These are phyloP conservation scores for Rhodotorula graminis DNA, from an alignment of 768 basidiomycete species.

Conservation along the genomic window DNA sequence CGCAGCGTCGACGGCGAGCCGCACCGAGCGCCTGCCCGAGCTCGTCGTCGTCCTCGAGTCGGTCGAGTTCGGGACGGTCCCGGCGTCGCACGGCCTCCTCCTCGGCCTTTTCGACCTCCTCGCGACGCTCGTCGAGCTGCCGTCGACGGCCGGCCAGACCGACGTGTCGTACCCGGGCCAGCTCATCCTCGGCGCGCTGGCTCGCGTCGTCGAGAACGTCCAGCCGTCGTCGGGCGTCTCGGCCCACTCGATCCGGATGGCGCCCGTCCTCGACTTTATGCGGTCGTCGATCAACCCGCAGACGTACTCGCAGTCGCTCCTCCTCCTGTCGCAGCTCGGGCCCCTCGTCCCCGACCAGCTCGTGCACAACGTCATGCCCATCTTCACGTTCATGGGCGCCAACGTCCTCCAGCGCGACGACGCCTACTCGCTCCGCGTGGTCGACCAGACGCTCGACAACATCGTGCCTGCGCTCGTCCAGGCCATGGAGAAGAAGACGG, in stretches of 20 bases:
- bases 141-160: slow-evolving; percentile 16
- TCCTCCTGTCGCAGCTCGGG: slow-evolving; percentile 78
- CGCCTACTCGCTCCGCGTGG: slow-evolving; percentile 86
- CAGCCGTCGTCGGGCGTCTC: slow-evolving; percentile 21
- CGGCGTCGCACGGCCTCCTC: slow-evolving; percentile 28
- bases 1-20: not conserved
- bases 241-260: slow-evolving; percentile 30
- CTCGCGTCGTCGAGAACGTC: slow-evolving; percentile 28
- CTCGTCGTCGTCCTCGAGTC: slow-evolving; percentile 36
- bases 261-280: slow-evolving; percentile 40
- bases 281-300: slow-evolving; percentile 76
- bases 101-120: slow-evolving; percentile 36
- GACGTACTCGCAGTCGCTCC: slow-evolving; percentile 84
- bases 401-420: slow-evolving; percentile 96
- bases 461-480: slow-evolving; percentile 90
- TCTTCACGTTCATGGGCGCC: slow-evolving; percentile 99
- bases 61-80: slow-evolving; percentile 24
- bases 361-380: slow-evolving; percentile 90
- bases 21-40: slow-evolving; percentile 34
- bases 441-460: slow-evolving; percentile 88
- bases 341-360: slow-evolving; percentile 83
- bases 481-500: slow-evolving; percentile 61
- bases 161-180: slow-evolving; percentile 39
- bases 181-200: slow-evolving; percentile 32
- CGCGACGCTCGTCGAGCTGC: slow-evolving; percentile 36